phyloP scores from a whole-genome alignment of 1,139 yeast species.

The Protomyces inouyei region DNA sequence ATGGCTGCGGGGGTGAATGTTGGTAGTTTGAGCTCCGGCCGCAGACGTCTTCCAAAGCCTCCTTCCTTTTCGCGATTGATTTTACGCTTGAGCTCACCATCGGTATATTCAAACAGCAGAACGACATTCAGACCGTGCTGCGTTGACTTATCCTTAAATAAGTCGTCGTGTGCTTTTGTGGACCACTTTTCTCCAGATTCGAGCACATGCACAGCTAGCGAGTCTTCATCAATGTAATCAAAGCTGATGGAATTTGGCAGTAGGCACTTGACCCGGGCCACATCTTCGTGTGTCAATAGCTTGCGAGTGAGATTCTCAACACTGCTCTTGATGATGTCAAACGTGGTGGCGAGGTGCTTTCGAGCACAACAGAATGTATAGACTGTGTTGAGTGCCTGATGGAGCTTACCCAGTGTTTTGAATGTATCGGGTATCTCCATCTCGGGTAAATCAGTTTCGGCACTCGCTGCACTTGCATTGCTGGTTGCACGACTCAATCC shows the following conservation, averaged over 20 bases:
- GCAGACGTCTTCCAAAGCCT: slow-evolving; percentile 18
- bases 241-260: slow-evolving; percentile 65
- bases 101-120: slow-evolving; percentile 71
- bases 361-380: slow-evolving; percentile 53
- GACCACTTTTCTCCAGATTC: slow-evolving; percentile 30
- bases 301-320: slow-evolving; percentile 42
- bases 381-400: slow-evolving; percentile 45
- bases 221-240: slow-evolving; percentile 53
- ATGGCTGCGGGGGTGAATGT: slow-evolving; percentile 49
- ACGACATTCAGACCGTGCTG: slow-evolving; percentile 36
- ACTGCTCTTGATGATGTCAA: slow-evolving; percentile 47
- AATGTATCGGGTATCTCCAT: slow-evolving; percentile 20
- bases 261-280: slow-evolving; percentile 59
- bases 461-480: slow-evolving; percentile 11
- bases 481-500: slow-evolving; percentile 2
- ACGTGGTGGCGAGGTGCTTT: slow-evolving; percentile 52
- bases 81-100: slow-evolving; percentile 52
- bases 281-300: slow-evolving; percentile 43
- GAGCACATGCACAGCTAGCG: slow-evolving; percentile 32
- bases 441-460: background rate
- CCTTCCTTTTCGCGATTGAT: slow-evolving; percentile 35
- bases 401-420: slow-evolving; percentile 18
- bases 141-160: slow-evolving; percentile 23
- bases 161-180: slow-evolving; percentile 28
- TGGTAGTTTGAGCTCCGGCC: slow-evolving; percentile 44